A percentile compares a stretch with the other conserved stretches of the same genome.
Conservation (phyloP, 331 rosid genomes). For the Cucumis variabilis region DNA sequence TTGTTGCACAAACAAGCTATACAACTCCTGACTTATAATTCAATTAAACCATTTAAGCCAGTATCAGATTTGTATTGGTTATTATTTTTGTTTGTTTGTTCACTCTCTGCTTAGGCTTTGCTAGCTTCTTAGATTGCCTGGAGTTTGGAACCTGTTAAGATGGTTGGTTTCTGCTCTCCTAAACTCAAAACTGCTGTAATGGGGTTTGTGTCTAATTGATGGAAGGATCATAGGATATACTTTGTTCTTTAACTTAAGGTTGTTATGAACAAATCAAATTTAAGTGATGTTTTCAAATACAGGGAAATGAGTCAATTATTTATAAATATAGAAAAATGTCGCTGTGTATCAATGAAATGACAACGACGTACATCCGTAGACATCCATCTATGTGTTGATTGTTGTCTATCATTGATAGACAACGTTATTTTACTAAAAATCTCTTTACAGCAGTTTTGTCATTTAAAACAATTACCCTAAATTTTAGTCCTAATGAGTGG, state of each 20-base stretch:
- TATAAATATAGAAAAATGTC: too few relatives aligned
- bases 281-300: too few relatives aligned
- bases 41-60: background rate
- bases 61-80: background rate
- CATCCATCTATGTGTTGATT: too few relatives aligned
- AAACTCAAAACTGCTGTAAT: background rate
- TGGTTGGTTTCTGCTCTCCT: background rate
- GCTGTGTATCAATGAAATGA: too few relatives aligned
- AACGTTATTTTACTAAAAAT: too few relatives aligned
- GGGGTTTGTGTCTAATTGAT: background rate
- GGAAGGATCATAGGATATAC: background rate
- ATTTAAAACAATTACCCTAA: too few relatives aligned
- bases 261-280: background rate
- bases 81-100: background rate
- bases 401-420: too few relatives aligned
- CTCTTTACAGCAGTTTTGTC: too few relatives aligned
- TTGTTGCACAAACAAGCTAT: background rate
- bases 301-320: too few relatives aligned
- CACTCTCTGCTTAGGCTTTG: background rate
- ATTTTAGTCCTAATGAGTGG: too few relatives aligned
- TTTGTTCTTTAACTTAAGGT: background rate
- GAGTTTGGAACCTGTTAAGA: background rate
- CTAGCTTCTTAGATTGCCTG: slow-evolving; percentile 5
- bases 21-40: background rate
- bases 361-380: too few relatives aligned